phyloP scores from a whole-genome alignment of 345 rosid species.

The Salix purpurea region DNA sequence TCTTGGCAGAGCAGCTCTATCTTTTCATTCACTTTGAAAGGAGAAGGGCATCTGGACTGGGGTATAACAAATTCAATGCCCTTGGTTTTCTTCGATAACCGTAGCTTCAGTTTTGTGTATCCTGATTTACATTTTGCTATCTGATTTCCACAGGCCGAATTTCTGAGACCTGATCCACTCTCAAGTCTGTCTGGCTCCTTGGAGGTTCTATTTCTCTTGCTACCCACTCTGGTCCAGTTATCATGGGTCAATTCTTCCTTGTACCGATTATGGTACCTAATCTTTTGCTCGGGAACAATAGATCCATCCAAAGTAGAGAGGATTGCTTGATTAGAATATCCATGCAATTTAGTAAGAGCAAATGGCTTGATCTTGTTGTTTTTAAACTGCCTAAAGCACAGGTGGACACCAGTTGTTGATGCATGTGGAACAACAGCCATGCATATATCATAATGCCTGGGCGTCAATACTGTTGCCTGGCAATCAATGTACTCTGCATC shows the following conservation, averaged over 20 bases:
- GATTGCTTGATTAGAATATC: slow-evolving; percentile 77
- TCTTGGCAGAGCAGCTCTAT: slow-evolving; percentile 87
- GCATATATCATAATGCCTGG: slow-evolving; percentile 71
- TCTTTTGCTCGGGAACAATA: neutral
- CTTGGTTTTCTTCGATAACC: slow-evolving; percentile 16
- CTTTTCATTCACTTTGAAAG: slow-evolving; percentile 58
- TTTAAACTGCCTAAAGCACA: slow-evolving; percentile 84
- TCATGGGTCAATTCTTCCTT: slow-evolving; percentile 42
- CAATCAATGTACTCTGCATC: slow-evolving; percentile 97
- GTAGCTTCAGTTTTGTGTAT: slow-evolving; percentile 41
- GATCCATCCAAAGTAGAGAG: slow-evolving; percentile 51
- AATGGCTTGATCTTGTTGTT: slow-evolving; percentile 72
- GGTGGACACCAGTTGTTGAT: slow-evolving; percentile 53
- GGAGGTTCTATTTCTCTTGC: neutral
- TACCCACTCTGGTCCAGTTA: neutral
- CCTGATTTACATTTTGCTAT: slow-evolving; percentile 11
- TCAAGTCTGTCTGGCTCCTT: neutral
- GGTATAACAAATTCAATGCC: slow-evolving; percentile 14
- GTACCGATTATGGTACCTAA: slow-evolving; percentile 27
- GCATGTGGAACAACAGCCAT: slow-evolving; percentile 56
- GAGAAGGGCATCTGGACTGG: neutral
- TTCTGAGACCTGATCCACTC: neutral
- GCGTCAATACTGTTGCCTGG: slow-evolving; percentile 75
- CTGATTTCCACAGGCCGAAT: neutral
- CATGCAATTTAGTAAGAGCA: slow-evolving; percentile 78